Conservation (phyloP, 2,329 filamentous ascomycete species). For the Colletotrichum sojae region DNA sequence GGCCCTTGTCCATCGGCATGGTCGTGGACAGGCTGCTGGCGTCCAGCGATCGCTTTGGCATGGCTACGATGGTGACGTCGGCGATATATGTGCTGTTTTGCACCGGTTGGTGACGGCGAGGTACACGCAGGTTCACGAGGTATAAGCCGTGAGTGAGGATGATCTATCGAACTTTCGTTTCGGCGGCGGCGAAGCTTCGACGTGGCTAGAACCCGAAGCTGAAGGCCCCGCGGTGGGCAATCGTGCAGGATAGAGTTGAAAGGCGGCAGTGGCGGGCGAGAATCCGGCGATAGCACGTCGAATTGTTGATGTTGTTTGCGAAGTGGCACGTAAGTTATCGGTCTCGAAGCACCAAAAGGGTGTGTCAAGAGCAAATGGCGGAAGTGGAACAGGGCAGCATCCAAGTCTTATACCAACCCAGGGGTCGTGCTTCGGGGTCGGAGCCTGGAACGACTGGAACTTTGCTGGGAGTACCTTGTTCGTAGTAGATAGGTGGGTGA, state of each 20-base stretch:
- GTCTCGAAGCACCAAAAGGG: conserved; percentile 13
- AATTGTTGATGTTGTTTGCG: neutral
- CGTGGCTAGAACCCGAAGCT: conserved; percentile 37
- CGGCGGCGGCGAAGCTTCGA: conserved; percentile 25
- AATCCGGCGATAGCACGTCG: too few species aligned
- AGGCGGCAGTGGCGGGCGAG: neutral
- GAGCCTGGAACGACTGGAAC: conserved; percentile 21
- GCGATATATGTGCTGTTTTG: conserved; percentile 19
- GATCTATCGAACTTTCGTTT: neutral
- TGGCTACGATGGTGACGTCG: conserved; percentile 41
- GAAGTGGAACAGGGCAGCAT: conserved; percentile 25
- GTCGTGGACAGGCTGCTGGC: conserved; percentile 44
- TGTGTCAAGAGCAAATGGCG: neutral
- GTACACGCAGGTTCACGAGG: too few species aligned
- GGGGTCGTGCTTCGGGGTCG: conserved; percentile 29
- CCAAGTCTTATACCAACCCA: conserved; percentile 38
- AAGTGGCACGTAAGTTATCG: conserved; percentile 2
- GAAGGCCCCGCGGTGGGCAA: conserved; percentile 14
- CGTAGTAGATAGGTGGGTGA: neutral
- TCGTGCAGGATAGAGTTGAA: neutral
- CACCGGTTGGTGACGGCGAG: too few species aligned
- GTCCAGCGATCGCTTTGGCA: conserved; percentile 58
- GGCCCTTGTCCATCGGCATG: conserved; percentile 50
- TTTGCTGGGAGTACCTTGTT: too few species aligned
- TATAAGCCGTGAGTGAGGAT: too few species aligned